Evolutionary conservation across 352 stramenopile genomes (phyloP).

Genomic region (Phytopythium litorale): DNA sequence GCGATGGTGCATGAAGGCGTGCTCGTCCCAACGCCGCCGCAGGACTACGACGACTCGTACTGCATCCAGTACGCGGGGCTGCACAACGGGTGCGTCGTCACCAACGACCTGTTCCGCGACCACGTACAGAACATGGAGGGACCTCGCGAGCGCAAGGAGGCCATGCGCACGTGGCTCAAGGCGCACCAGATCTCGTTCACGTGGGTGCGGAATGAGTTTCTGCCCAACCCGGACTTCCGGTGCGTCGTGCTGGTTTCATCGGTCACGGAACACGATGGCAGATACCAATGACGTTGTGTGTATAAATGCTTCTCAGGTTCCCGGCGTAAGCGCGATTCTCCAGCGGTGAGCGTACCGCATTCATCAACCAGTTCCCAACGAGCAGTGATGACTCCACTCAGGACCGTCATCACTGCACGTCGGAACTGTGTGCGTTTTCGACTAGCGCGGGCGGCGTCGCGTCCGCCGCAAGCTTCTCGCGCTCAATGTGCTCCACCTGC

Average conservation of each 20-base stretch:
- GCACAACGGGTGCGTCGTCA: conserved; percentile 76
- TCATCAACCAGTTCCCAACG: background rate
- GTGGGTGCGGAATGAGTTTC: conserved; percentile 84
- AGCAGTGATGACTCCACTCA: background rate
- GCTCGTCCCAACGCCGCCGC: conserved; percentile 72
- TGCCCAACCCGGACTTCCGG: conserved; percentile 85
- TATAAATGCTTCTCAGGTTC: conserved; percentile 1
- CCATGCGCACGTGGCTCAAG: conserved; percentile 61
- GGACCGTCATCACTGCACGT: background rate
- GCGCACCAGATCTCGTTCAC: conserved; percentile 85
- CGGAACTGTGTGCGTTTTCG: background rate
- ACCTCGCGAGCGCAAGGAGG: conserved; percentile 48
- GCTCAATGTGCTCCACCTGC: conserved; percentile 38
- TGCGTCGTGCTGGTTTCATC: conserved; percentile 7
- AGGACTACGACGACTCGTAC: conserved; percentile 90
- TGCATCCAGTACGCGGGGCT: conserved; percentile 86
- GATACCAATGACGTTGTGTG: background rate
- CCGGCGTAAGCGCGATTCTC: background rate
- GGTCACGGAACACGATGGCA: background rate
- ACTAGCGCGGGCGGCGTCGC: background rate
- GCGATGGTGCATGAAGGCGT: conserved; percentile 64
- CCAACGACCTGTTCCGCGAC: conserved; percentile 88
- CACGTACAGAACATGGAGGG: conserved; percentile 70
- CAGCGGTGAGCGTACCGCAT: background rate
- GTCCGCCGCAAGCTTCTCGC: conserved; percentile 16